phyloP scores from a whole-genome alignment of 2,329 filamentous ascomycete species.

The Massarina eburnea region DNA sequence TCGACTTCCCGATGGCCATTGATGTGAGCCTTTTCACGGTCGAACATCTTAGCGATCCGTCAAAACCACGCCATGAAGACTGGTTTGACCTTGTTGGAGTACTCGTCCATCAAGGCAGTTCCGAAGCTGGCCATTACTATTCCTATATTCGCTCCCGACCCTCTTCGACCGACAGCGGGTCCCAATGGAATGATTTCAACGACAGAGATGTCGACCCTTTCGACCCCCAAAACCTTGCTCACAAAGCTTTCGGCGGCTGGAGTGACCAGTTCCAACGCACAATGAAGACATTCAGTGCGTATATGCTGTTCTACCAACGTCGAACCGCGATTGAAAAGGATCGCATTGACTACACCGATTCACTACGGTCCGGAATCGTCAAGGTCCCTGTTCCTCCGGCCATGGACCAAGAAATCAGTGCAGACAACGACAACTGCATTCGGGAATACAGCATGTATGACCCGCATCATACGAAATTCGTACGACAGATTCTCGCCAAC shows the following conservation, averaged over 20 bases:
- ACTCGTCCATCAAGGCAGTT: slow-evolving; percentile 88
- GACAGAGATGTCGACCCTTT: slow-evolving; percentile 80
- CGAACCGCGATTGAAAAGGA: slow-evolving; percentile 61
- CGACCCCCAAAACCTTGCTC: slow-evolving; percentile 71
- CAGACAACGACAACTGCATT: slow-evolving; percentile 73
- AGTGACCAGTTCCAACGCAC: slow-evolving; percentile 33
- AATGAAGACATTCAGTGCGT: slow-evolving; percentile 65
- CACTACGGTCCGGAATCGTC: slow-evolving; percentile 44
- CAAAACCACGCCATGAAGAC: slow-evolving; percentile 63
- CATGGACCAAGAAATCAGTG: slow-evolving; percentile 60
- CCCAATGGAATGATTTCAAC: slow-evolving; percentile 88
- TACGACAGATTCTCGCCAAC: slow-evolving; percentile 62
- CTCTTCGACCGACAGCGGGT: slow-evolving; percentile 48
- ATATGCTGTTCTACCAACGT: slow-evolving; percentile 97
- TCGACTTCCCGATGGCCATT: slow-evolving; percentile 80
- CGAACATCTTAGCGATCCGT: slow-evolving; percentile 72
- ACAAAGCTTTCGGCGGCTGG: slow-evolving; percentile 66
- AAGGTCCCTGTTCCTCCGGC: slow-evolving; percentile 49
- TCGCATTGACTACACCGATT: slow-evolving; percentile 43
- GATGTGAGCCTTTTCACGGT: slow-evolving; percentile 90
- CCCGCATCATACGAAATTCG: slow-evolving; percentile 67
- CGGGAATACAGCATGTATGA: slow-evolving; percentile 81
- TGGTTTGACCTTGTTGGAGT: slow-evolving; percentile 93
- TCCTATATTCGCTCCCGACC: slow-evolving; percentile 87
- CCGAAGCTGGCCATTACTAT: slow-evolving; percentile 95